Percentiles rank a stretch among this genome's conserved stretches.
phyloP scores from a whole-genome alignment of 2,329 filamentous ascomycete genomes.

The Venturia asperata region DNA sequence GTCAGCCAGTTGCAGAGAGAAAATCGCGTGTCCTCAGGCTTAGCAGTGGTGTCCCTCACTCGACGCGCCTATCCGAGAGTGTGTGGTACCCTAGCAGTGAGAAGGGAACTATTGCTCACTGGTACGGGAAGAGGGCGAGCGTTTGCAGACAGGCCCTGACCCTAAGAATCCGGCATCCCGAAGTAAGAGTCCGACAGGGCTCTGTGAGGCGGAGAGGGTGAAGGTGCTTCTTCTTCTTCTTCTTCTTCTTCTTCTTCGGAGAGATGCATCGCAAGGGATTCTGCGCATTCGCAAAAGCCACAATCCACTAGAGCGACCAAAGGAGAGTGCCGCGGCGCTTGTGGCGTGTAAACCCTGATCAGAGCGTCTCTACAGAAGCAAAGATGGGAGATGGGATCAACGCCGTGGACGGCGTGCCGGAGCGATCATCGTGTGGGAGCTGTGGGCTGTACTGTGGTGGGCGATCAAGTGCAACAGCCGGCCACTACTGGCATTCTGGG shows the following conservation, averaged over 20 bases:
- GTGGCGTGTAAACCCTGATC: not conserved
- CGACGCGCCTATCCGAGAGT: not conserved
- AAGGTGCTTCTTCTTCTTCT: conserved; percentile 6
- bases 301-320: not conserved
- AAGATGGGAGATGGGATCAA: not conserved
- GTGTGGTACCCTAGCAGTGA: conserved; percentile 10
- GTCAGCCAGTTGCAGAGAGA: not conserved
- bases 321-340: conserved; percentile 10
- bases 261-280: conserved; percentile 7
- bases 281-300: conserved; percentile 13
- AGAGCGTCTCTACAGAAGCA: conserved; percentile 11
- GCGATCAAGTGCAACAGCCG: not conserved
- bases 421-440: not conserved
- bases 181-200: conserved; percentile 11
- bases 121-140: conserved; percentile 4
- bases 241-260: not conserved
- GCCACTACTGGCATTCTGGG: too few species aligned
- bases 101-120: conserved; percentile 3
- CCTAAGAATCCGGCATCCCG: conserved; percentile 10
- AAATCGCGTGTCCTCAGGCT: not conserved
- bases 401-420: not conserved
- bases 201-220: not conserved
- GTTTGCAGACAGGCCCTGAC: not conserved
- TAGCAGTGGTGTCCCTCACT: not conserved
- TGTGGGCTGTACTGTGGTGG: too few species aligned